Evolutionary conservation across 345 rosid species (phyloP).

Genomic region (Eucalyptus pauciflora): DNA sequence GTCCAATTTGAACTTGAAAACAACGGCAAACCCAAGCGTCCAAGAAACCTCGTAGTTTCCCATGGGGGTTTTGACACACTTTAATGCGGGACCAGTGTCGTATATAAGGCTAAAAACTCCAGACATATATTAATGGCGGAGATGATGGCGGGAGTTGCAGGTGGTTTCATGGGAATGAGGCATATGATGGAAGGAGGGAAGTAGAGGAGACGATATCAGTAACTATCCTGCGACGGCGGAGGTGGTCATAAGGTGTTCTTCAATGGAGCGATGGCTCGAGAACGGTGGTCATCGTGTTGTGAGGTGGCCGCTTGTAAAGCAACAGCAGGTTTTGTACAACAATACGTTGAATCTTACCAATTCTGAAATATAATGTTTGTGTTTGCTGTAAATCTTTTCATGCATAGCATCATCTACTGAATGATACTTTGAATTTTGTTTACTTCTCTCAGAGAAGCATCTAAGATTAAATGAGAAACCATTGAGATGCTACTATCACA

Average conservation of each 20-base stretch:
- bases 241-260: not conserved
- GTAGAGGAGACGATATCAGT: not conserved
- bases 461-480: not conserved
- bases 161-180: not conserved
- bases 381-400: not conserved
- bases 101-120: not conserved
- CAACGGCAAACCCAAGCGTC: not conserved
- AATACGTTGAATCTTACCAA: not conserved
- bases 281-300: not conserved
- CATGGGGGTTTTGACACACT: not conserved
- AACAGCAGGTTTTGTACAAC: not conserved
- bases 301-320: not conserved
- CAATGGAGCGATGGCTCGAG: not conserved
- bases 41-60: not conserved
- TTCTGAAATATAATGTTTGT: not conserved
- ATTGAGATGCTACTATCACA: not conserved
- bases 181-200: not conserved
- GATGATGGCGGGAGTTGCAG: not conserved
- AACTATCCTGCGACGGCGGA: not conserved
- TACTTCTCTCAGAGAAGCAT: not conserved
- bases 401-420: not conserved
- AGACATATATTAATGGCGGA: not conserved
- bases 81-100: rapidly evolving
- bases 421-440: not conserved
- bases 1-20: not conserved